Evolutionary conservation across 495 filamentous ascomycete genomes (phyloP), one percentile per base, ranked within the genome.

Genomic region (Aspergillus nidulans): DNA sequence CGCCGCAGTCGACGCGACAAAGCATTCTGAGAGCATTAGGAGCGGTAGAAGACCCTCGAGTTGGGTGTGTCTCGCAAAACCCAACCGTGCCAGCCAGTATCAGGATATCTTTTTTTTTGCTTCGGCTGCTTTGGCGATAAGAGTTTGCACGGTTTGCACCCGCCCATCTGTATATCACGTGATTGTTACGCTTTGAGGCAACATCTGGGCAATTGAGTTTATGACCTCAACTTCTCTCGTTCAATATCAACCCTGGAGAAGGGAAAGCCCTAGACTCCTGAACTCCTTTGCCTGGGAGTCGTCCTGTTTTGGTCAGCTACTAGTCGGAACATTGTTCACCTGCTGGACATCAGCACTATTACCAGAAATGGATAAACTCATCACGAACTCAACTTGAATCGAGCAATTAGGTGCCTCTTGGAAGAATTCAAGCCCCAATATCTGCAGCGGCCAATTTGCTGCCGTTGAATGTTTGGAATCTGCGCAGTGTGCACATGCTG

Each of bases 1-100:
- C 28, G 85, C 79, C 56, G 81, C 74, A 48, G 88, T 86, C 55
- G 90, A 85, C 58, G 87, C 87, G 57, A 95, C 74, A 62, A 95
- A 92, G 52, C 77, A 81, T 77, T 95, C 89, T 43, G 87, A 86
- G 56, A 94, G 80, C 90, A 92, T 95, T 52, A 67, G 63, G 70
- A 68, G 60, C 58, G 56, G 61, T 43, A 43, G 16, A 38, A 5
- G 40, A 34, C 26, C 43, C 45, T 58, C 34, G 55, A 62, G 55
- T 66, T 52, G 52, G 34, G 16, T 41, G 42, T 41, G 42, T 42
- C 18, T 18, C 24, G 34, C 26, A 41, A 48, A 48, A 28, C 19
- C 28, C 13, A 24, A 42, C 19, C 10, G 7, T 23, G 18, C 15
- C 16, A 5, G 19, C 15, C 9, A 21, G 3, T 53, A 52, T 34